These are phyloP conservation scores for Talaromyces sp. DNA, from an alignment of 2,329 filamentous ascomycete species.

Conservation along the genomic window DNA sequence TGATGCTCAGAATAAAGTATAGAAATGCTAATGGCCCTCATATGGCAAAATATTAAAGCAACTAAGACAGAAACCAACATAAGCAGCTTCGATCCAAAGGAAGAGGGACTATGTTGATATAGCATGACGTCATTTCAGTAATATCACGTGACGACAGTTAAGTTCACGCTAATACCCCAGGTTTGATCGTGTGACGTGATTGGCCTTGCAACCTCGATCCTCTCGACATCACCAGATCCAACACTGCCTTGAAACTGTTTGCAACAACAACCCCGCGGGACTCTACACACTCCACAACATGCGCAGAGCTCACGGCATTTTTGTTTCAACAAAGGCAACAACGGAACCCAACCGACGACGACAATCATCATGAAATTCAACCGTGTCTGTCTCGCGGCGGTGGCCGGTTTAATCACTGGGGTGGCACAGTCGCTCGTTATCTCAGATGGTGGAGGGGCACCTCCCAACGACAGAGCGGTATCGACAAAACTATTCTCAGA, in stretches of 20 bases:
- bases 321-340: not conserved
- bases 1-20: not conserved
- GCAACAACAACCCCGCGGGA: not conserved
- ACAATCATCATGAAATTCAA: not conserved
- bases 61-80: not conserved
- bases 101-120: too few species aligned
- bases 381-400: not conserved
- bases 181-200: not conserved
- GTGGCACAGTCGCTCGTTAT: not conserved
- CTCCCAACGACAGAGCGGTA: conserved; percentile 29
- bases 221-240: not conserved
- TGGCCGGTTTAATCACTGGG: not conserved
- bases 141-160: not conserved
- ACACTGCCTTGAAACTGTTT: not conserved
- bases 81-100: not conserved
- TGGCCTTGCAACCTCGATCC: not conserved
- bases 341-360: not conserved
- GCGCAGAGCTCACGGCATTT: not conserved
- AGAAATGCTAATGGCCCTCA: not conserved
- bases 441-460: not conserved
- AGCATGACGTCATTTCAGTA: too few species aligned
- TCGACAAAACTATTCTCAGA: conserved; percentile 65
- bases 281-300: not conserved
- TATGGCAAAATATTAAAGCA: too few species aligned
- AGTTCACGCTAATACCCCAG: not conserved